Evolutionary conservation across 2,329 filamentous ascomycete species (phyloP), one percentile per base, ranked within the genome.

Genomic region (Phaeophleospora eucalypticola): DNA sequence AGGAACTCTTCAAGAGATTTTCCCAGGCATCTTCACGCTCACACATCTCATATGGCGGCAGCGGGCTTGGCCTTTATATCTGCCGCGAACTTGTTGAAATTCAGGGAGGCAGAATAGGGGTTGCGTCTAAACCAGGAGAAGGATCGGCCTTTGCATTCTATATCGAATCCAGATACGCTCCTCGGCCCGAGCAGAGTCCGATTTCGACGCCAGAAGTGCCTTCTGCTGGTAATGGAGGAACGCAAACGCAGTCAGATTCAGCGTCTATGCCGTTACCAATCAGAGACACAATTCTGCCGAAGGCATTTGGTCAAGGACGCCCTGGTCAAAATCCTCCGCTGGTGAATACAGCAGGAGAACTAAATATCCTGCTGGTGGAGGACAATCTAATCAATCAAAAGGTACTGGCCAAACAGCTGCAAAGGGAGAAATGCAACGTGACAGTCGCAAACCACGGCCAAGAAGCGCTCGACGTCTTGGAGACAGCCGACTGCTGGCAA

Each of bases 91-190:
- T 88, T 10, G 81, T 81, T 2, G 82, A 86, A 58, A 71, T 86
- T 33, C 83, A 86, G 53, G 82, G 82, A n/a, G 84, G 84, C 1
- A 76, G 80, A 33, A 85, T 88, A 29, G 83, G 83, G 1, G 80
- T 87, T 4, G 70, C 72, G 1, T 84, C 82, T 0, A 62, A 71
- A 37, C 73, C 75, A 48, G 81, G 77, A 4, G 63, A 74, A 9
- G 83, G 83, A 21, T 83, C 80, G 56, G 82, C 76, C 1, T 86
- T 86, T 65, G 80, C 76, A 33, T 85, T 86, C 60, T 86, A 84
- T 59, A 73, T 86, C 59, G 46, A 80, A 56, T 75, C 75, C 41
- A 45, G 46, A n/a, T n/a, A n/a, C n/a, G n/a, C n/a, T n/a, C n/a
- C n/a, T n/a, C n/a, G n/a, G n/a, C n/a, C n/a, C n/a, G n/a, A n/a